Percentiles rank a stretch among this genome's conserved stretches.
Evolutionary conservation across 2,329 filamentous ascomycete genomes (phyloP).

Genomic region (Fusarium sp.): DNA sequence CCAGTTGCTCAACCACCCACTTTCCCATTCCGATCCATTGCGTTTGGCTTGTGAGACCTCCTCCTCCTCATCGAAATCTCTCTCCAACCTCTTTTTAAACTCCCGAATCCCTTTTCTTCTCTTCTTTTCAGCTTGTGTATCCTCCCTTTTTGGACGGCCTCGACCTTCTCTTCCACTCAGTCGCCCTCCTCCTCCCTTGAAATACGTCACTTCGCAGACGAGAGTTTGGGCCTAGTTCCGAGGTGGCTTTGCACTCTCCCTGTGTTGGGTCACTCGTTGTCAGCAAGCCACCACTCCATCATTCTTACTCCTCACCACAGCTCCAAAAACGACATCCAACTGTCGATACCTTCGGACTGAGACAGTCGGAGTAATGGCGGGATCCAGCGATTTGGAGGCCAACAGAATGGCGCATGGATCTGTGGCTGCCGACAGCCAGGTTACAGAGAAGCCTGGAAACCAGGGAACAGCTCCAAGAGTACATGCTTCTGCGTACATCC

Average conservation of each 20-base stretch:
- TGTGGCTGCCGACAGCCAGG: neutral
- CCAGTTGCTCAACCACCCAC: conserved; percentile 16
- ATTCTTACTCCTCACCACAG: conserved; percentile 4
- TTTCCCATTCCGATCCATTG: conserved; percentile 23
- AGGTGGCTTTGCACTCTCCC: conserved; percentile 23
- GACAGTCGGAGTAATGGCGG: conserved; percentile 27
- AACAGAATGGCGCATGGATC: conserved; percentile 13
- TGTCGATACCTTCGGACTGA: conserved; percentile 5
- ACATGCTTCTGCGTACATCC: conserved; percentile 54
- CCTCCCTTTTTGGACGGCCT: conserved; percentile 5
- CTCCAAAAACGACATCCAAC: conserved; percentile 1
- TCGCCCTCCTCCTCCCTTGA: neutral
- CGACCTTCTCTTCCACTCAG: neutral
- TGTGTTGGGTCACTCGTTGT: conserved; percentile 12
- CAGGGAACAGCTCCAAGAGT: conserved; percentile 33
- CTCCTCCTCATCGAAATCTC: conserved; percentile 15
- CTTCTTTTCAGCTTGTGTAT: conserved; percentile 1
- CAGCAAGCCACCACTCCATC: conserved; percentile 16
- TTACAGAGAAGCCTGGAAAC: conserved; percentile 49
- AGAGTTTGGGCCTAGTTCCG: conserved; percentile 28
- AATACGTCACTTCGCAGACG: conserved; percentile 22
- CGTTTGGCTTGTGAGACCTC: conserved; percentile 25
- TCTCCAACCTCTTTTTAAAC: conserved; percentile 12
- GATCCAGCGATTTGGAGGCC: conserved; percentile 30
- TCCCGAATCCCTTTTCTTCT: conserved; percentile 7